phyloP scores from a whole-genome alignment of 2,329 filamentous ascomycete species.

The Lojkania enalia region DNA sequence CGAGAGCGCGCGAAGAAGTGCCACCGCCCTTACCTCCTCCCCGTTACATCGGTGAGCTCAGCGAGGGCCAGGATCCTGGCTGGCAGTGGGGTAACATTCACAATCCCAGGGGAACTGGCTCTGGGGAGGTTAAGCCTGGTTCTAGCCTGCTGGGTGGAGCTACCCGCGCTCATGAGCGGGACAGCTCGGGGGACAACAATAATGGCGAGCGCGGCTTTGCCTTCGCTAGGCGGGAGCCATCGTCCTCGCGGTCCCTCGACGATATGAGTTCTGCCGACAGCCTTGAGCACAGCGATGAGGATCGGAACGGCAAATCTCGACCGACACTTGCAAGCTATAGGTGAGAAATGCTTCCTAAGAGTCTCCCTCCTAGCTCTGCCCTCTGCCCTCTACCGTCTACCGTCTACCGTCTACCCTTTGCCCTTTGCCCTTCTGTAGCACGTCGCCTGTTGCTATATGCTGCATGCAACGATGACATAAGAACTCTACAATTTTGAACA shows the following conservation, averaged over 20 bases:
- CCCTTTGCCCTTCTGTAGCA: neutral
- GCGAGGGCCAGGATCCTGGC: constrained; percentile 61
- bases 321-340: constrained; percentile 48
- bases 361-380: neutral
- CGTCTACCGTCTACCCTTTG: too few relatives aligned
- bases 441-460: too few relatives aligned
- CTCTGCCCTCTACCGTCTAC: neutral
- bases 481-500: too few relatives aligned
- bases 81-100: constrained; percentile 68
- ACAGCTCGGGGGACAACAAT: constrained; percentile 32
- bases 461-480: too few relatives aligned
- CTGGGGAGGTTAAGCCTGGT: constrained; percentile 54
- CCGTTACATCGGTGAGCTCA: constrained; percentile 59
- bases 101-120: constrained; percentile 52
- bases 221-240: constrained; percentile 45
- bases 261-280: constrained; percentile 42
- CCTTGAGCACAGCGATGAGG: constrained; percentile 42
- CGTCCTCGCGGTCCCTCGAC: constrained; percentile 42
- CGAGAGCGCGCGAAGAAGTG: constrained; percentile 57
- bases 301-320: constrained; percentile 36
- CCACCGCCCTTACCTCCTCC: constrained; percentile 69
- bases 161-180: constrained; percentile 24
- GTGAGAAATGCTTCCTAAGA: constrained; percentile 31
- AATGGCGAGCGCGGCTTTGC: constrained; percentile 10
- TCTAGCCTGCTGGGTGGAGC: constrained; percentile 50